Conservation (phyloP, 2,329 filamentous ascomycete species). For the Colletotrichum lupini region DNA sequence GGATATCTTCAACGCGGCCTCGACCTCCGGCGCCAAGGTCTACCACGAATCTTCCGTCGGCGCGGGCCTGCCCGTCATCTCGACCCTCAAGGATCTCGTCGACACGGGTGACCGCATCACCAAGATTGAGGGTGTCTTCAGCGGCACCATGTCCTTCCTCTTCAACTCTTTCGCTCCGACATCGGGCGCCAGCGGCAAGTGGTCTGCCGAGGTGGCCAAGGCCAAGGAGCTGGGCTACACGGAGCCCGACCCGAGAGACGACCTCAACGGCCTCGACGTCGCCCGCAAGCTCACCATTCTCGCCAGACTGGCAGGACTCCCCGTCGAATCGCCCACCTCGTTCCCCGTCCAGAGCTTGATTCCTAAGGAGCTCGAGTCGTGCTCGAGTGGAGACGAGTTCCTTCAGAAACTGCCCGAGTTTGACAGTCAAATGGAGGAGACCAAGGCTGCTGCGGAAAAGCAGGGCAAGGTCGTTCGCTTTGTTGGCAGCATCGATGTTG, state of each 20-base stretch:
- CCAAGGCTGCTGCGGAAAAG: slow-evolving; percentile 85
- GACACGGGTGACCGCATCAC: slow-evolving; percentile 92
- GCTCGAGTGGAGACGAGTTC: slow-evolving; percentile 85
- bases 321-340: slow-evolving; percentile 83
- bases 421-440: slow-evolving; percentile 88
- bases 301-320: slow-evolving; percentile 84
- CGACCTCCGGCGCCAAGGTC: slow-evolving; percentile 78
- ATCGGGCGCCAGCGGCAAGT: slow-evolving; percentile 79
- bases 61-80: slow-evolving; percentile 92
- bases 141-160: slow-evolving; percentile 96
- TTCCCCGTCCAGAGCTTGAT: slow-evolving; percentile 97
- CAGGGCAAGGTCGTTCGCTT: slow-evolving; percentile 94
- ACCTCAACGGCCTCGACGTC: slow-evolving; percentile 88
- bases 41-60: slow-evolving; percentile 97
- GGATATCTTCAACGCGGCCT: slow-evolving; percentile 82
- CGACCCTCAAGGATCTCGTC: slow-evolving; percentile 92
- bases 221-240: slow-evolving; percentile 95
- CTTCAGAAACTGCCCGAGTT: slow-evolving; percentile 82
- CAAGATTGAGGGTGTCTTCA: slow-evolving; percentile 97
- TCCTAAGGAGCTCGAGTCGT: slow-evolving; percentile 84
- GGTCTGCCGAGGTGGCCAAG: slow-evolving; percentile 91
- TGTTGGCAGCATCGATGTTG: slow-evolving; percentile 91
- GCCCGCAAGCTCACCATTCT: slow-evolving; percentile 97
- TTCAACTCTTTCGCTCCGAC: slow-evolving; percentile 97
- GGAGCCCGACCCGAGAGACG: slow-evolving; percentile 87